These are phyloP conservation scores for Basipetospora sp. DNA, from an alignment of 2,329 filamentous ascomycete species.

Conservation along the genomic window DNA sequence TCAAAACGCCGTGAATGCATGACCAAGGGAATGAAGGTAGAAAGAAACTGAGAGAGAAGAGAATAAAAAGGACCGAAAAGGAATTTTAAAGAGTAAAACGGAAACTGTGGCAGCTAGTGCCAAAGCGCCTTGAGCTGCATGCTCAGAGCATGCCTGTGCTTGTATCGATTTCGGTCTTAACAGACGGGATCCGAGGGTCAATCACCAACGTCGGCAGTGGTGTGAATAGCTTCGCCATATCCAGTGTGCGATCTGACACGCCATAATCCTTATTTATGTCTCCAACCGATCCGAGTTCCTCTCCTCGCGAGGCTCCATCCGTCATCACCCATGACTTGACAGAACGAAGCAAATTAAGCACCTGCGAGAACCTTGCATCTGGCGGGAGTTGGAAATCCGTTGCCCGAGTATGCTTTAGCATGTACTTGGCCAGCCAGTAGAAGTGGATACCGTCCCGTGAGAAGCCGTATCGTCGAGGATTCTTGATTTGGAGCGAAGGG, in stretches of 20 bases:
- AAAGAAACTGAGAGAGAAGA: constrained; percentile 9
- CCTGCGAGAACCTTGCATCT: constrained; percentile 45
- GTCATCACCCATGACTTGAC: constrained; percentile 45
- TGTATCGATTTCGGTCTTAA: constrained; percentile 22
- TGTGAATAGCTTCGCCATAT: constrained; percentile 58
- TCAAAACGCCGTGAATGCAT: neutral
- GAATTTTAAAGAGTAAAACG: no score
- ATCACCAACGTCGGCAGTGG: constrained; percentile 36
- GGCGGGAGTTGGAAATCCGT: constrained; percentile 39
- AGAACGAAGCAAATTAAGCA: constrained; percentile 46
- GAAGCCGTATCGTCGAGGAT: constrained; percentile 49
- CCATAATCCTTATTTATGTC: constrained; percentile 56
- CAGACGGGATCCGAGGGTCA: constrained; percentile 24
- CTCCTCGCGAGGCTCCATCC: constrained; percentile 49
- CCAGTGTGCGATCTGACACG: constrained; percentile 46
- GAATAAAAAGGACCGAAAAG: constrained; percentile 10
- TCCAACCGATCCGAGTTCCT: constrained; percentile 53
- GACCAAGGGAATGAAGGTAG: constrained; percentile 5
- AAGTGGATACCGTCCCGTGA: constrained; percentile 58
- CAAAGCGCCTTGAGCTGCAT: no score
- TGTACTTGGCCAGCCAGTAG: constrained; percentile 54
- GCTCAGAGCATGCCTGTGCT: constrained; percentile 5
- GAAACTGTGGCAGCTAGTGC: neutral
- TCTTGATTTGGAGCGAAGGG: constrained; percentile 28
- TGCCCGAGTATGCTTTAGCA: constrained; percentile 43